Evolutionary conservation across 148 eudicot genomes (phyloP).

Genomic region (Tetragonia tetragonoides): DNA sequence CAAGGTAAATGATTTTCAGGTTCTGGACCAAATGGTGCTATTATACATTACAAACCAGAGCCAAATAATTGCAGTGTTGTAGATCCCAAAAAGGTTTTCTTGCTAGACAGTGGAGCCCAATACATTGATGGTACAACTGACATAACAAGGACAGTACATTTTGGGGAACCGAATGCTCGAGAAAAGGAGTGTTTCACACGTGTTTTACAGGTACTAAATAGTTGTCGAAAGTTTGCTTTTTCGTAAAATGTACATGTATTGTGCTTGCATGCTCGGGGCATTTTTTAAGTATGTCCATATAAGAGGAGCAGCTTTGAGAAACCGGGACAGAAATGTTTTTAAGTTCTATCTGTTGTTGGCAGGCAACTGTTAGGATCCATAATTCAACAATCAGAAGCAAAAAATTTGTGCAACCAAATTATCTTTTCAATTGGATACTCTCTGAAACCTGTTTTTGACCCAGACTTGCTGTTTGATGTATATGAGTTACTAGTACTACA

Average conservation of each 20-base stretch:
- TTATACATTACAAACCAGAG: conserved; percentile 94
- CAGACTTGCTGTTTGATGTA: neutral
- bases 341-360: neutral
- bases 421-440: neutral
- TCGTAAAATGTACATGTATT: neutral
- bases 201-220: conserved; percentile 70
- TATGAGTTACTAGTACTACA: neutral
- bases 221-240: conserved; percentile 1
- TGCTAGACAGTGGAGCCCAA: conserved; percentile 96
- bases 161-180: conserved; percentile 80
- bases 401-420: neutral
- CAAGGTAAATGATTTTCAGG: conserved; percentile 38
- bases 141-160: conserved; percentile 93
- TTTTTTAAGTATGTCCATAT: neutral
- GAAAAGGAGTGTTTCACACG: conserved; percentile 93
- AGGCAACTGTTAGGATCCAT: neutral
- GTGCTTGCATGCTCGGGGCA: conserved; percentile 1
- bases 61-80: conserved; percentile 74
- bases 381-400: too few relatives aligned
- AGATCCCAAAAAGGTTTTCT: conserved; percentile 65
- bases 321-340: neutral
- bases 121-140: conserved; percentile 98
- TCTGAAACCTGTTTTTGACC: neutral
- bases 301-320: neutral
- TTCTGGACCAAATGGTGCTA: conserved; percentile 96